Percentiles rank a stretch among this genome's conserved stretches.
Evolutionary conservation across 2,329 filamentous ascomycete species (phyloP).

Genomic region (Aspergillus sp.): DNA sequence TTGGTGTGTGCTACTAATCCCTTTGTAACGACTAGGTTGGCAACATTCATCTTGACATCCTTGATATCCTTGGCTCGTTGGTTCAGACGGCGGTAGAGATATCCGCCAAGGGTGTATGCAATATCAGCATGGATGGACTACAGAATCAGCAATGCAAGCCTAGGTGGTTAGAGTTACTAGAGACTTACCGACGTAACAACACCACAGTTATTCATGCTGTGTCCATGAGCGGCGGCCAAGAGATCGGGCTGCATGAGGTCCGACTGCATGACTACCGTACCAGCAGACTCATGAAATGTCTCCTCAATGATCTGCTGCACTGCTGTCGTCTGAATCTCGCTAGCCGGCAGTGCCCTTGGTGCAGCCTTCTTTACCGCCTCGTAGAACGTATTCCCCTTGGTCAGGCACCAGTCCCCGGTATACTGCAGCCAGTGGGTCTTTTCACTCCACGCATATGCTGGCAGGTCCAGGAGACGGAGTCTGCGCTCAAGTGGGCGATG

Average conservation of each 20-base stretch:
- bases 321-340: neutral
- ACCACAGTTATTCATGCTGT: conserved; percentile 45
- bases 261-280: conserved; percentile 38
- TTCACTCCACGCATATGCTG: conserved; percentile 67
- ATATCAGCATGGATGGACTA: conserved; percentile 29
- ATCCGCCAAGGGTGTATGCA: conserved; percentile 24
- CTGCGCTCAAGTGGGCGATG: conserved; percentile 60
- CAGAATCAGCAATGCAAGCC: neutral
- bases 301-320: conserved; percentile 37
- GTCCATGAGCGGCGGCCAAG: conserved; percentile 40
- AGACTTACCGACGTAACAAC: conserved; percentile 47
- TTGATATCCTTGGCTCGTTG: conserved; percentile 1
- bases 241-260: conserved; percentile 44
- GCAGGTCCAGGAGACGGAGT: conserved; percentile 62
- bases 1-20: conserved; percentile 52
- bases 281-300: conserved; percentile 25
- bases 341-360: neutral
- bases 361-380: neutral
- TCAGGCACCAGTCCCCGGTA: conserved; percentile 69
- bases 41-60: conserved; percentile 34
- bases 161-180: neutral
- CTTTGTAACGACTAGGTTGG: conserved; percentile 48
- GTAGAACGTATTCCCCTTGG: conserved; percentile 58
- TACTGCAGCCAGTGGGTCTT: conserved; percentile 77
- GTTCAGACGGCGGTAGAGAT: conserved; percentile 15